Percentiles rank a stretch among this genome's conserved stretches.
Conservation (phyloP, 2,329 filamentous ascomycete genomes). For the Sporothrix pallida region DNA sequence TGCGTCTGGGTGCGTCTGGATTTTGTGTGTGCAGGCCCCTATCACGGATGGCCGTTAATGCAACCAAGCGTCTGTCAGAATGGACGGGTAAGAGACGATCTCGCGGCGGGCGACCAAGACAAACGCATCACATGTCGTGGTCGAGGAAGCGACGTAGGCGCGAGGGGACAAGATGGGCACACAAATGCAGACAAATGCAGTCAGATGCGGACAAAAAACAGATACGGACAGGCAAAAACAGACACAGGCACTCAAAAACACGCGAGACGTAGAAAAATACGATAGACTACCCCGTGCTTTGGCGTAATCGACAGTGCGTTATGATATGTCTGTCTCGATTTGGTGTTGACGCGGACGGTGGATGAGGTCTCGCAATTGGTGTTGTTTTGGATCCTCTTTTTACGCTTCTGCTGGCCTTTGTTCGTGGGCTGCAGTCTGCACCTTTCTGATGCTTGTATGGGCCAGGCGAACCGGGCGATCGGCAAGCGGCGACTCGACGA, state of each 20-base stretch:
- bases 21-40: slow-evolving; percentile 21
- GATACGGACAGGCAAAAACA: neutral
- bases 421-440: neutral
- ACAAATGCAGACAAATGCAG: neutral
- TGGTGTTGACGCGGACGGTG: slow-evolving; percentile 4
- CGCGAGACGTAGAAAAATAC: too few species aligned
- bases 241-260: neutral
- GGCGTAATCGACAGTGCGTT: slow-evolving; percentile 27
- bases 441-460: neutral
- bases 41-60: slow-evolving; percentile 25
- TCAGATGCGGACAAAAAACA: neutral
- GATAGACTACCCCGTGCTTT: neutral
- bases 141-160: neutral
- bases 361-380: slow-evolving; percentile 15
- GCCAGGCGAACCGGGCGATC: slow-evolving; percentile 8
- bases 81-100: slow-evolving; percentile 10
- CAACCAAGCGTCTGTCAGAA: slow-evolving; percentile 28
- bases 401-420: neutral
- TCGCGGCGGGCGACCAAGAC: slow-evolving; percentile 7
- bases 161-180: neutral
- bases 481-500: slow-evolving; percentile 16
- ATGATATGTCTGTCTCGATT: slow-evolving; percentile 2
- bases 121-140: slow-evolving; percentile 28
- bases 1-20: slow-evolving; percentile 19
- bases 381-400: slow-evolving; percentile 17